A percentile compares a stretch with the other conserved stretches of the same genome.
Evolutionary conservation across 345 rosid species (phyloP).

Genomic region (Dovyalis caffra): DNA sequence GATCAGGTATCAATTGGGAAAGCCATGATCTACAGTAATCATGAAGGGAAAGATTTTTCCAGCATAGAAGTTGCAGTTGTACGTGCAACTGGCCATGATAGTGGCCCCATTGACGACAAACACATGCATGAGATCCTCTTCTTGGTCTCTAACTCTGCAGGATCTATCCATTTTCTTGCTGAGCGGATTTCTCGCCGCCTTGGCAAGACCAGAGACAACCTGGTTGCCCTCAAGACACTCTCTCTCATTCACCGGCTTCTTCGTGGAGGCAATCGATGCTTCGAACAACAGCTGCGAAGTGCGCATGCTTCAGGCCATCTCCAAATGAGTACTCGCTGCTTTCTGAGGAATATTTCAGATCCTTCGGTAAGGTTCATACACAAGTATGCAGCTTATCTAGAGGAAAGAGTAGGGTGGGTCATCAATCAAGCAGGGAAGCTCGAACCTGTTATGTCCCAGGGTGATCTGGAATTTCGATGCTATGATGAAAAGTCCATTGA

Average conservation of each 20-base stretch:
- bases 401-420: slow-evolving; percentile 77
- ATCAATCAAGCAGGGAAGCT: slow-evolving; percentile 86
- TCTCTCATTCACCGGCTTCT: slow-evolving; percentile 72
- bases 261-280: slow-evolving; percentile 73
- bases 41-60: slow-evolving; percentile 46
- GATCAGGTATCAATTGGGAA: slow-evolving; percentile 79
- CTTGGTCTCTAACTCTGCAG: slow-evolving; percentile 63
- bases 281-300: slow-evolving; percentile 62
- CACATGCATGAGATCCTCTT: slow-evolving; percentile 82
- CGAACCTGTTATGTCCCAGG: slow-evolving; percentile 55
- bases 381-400: slow-evolving; percentile 63
- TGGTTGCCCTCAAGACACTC: slow-evolving; percentile 77
- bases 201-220: slow-evolving; percentile 57
- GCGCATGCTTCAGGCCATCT: slow-evolving; percentile 71
- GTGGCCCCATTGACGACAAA: slow-evolving; percentile 59
- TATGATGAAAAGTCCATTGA: slow-evolving; percentile 52
- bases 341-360: slow-evolving; percentile 21
- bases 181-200: slow-evolving; percentile 76
- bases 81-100: slow-evolving; percentile 73
- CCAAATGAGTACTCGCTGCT: slow-evolving; percentile 49
- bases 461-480: slow-evolving; percentile 35
- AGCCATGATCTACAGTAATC: slow-evolving; percentile 51
- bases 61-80: slow-evolving; percentile 71
- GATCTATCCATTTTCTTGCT: slow-evolving; percentile 69
- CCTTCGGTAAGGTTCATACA: slow-evolving; percentile 44